phyloP scores from a whole-genome alignment of 2,329 filamentous ascomycete species.

The Lecanicillium sp. region DNA sequence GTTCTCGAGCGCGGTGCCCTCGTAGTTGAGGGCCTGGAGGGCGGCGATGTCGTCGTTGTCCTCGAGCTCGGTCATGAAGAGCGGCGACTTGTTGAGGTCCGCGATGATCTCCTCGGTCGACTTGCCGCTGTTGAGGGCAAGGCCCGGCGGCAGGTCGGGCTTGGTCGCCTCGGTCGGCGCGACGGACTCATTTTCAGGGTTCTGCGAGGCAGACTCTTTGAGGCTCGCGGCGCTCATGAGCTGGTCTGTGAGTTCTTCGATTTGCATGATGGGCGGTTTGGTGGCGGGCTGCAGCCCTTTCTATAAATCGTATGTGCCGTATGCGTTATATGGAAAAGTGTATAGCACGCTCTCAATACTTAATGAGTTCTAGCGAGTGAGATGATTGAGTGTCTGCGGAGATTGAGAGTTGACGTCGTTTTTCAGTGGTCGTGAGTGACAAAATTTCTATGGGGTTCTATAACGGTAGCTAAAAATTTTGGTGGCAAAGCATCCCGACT shows the following conservation, averaged over 20 bases:
- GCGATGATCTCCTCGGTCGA: conserved; percentile 50
- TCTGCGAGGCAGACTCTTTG: conserved; percentile 4
- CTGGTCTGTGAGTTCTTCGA: conserved; percentile 39
- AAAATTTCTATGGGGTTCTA: conserved; percentile 13
- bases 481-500: conserved; percentile 12
- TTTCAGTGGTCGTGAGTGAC: background rate
- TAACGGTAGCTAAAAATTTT: background rate
- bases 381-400: background rate
- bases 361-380: no score
- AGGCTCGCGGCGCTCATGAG: conserved; percentile 21
- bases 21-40: conserved; percentile 83
- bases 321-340: no score
- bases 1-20: conserved; percentile 82
- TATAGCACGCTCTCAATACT: no score
- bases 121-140: conserved; percentile 36
- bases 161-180: conserved; percentile 21
- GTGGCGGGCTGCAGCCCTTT: background rate
- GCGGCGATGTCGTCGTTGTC: conserved; percentile 75
- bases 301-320: background rate
- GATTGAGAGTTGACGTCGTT: background rate
- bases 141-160: conserved; percentile 42
- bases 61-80: conserved; percentile 95
- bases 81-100: conserved; percentile 58
- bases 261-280: conserved; percentile 25
- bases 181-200: background rate